Conservation (phyloP, 2,329 filamentous ascomycete genomes). For the Oidium heveae region DNA sequence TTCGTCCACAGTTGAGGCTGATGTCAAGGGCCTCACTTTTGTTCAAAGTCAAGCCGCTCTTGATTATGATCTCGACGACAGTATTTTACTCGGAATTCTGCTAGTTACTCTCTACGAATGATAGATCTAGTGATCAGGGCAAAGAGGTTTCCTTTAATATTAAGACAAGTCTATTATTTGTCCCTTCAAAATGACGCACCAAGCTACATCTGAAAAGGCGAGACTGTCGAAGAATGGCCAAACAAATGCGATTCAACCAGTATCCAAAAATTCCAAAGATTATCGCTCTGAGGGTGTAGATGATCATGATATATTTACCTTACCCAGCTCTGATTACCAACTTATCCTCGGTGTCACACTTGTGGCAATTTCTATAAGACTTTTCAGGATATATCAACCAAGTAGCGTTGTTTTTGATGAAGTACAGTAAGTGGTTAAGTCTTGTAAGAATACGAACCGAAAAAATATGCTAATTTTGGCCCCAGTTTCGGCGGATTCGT, state of each 20-base stretch:
- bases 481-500: conserved; percentile 87
- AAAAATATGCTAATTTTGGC: conserved; percentile 5
- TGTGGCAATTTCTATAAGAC: conserved; percentile 51
- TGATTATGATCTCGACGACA: too few species aligned
- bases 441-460: not conserved
- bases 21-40: too few species aligned
- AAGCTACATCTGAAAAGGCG: not conserved
- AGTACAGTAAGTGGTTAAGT: conserved; percentile 52
- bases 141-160: too few species aligned
- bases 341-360: conserved; percentile 47
- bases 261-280: conserved; percentile 18
- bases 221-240: not conserved
- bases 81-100: too few species aligned
- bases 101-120: too few species aligned
- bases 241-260: not conserved
- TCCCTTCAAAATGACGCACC: not conserved
- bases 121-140: too few species aligned
- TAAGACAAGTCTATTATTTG: too few species aligned
- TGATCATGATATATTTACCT: conserved; percentile 77
- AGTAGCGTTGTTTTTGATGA: conserved; percentile 96
- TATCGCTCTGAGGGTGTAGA: conserved; percentile 58
- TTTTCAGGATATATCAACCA: conserved; percentile 92
- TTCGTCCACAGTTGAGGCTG: too few species aligned
- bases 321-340: conserved; percentile 66
- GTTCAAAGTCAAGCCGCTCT: too few species aligned